Base-by-base conservation (phyloP, 352 stramenopile genomes). In the Phytophthora multivora region DNA sequence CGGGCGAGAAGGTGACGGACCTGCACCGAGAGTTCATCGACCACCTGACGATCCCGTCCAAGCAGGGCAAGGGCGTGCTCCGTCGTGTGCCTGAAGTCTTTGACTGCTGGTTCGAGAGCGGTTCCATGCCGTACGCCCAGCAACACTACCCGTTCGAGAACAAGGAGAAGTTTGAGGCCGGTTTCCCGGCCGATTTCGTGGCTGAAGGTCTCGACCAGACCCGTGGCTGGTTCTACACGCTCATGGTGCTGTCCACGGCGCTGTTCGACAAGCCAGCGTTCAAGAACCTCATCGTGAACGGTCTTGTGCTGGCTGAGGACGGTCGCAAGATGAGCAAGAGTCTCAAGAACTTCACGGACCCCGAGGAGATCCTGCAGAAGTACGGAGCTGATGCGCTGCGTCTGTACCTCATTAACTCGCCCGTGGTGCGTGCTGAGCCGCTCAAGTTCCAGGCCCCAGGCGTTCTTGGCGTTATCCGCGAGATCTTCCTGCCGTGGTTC, bases 321-420 rank as follows among this genome's bases (percentile, higher is more conserved):
- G 97, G 97, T 23, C 98, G 98, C 71, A 99, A 99, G 86, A 99
- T 99, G 98, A 99, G 91, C 63, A 99, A 99, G 80, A 90, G 97
- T 61, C 80, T 99, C 6, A 98, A 99, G 68, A 99, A 99, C 79
- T 99, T 98, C 68, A 96, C 97, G 8, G 96, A 98, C 75, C 95
- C 88, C 5, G 54, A 91, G 21, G 85, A 93, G 52, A 97, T 99
- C 26, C 88, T 99, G 50, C 73, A 97, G 40, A 97, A 97, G 61
- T 99, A 99, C 71, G 98, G 98, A 38, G 97, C 98, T 16, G 98
- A 99, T 79, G 97, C 98, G 0, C 77, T 99, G 63, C 86, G 98
- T 63, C 90, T 99, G 70, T 99, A 99, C 83, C 88, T 99, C 49
- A 99, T 99, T 81, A 99, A 99, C 81, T 99, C 97, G 51, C 98